phyloP scores from a whole-genome alignment of 2,329 filamentous ascomycete species.

The Neoarthrinium moseri region DNA sequence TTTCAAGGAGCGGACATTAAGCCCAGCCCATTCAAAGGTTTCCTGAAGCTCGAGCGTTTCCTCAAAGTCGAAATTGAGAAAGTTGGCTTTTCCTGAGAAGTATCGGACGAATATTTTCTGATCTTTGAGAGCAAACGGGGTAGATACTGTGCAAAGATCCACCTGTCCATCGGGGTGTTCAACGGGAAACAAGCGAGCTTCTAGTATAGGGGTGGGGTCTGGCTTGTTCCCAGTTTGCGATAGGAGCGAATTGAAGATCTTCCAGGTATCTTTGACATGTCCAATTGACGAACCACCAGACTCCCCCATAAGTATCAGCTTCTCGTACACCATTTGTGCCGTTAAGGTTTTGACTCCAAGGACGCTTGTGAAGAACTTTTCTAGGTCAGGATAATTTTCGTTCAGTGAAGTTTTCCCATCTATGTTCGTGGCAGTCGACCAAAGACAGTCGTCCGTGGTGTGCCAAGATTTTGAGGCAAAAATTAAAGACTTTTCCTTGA shows the following conservation, averaged over 20 bases:
- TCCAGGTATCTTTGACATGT: background rate
- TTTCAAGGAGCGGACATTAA: conserved; percentile 32
- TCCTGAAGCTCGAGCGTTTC: conserved; percentile 27
- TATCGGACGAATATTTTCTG: conserved; percentile 22
- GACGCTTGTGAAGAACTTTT: conserved; percentile 27
- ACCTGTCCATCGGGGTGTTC: conserved; percentile 15
- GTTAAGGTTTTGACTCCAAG: conserved; percentile 28
- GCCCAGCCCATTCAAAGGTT: conserved; percentile 32
- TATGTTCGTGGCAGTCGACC: conserved; percentile 30
- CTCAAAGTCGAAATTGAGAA: conserved; percentile 34
- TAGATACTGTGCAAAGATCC: conserved; percentile 3
- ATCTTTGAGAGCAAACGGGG: conserved; percentile 33
- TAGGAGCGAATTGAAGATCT: conserved; percentile 30
- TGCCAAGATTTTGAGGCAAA: conserved; percentile 24
- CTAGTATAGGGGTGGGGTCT: background rate
- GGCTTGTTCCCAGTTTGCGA: background rate
- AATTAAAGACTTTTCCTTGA: conserved; percentile 14
- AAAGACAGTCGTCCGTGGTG: conserved; percentile 28
- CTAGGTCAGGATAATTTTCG: conserved; percentile 24
- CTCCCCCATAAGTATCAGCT: conserved; percentile 21
- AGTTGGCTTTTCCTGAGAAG: conserved; percentile 27
- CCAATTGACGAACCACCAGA: background rate
- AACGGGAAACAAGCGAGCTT: conserved; percentile 23
- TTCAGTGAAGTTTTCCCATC: conserved; percentile 24
- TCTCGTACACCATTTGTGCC: conserved; percentile 28